A percentile compares a stretch with the other conserved stretches of the same genome.
Conservation (phyloP, 306 rosid species). For the Luffa aegyptiaca region DNA sequence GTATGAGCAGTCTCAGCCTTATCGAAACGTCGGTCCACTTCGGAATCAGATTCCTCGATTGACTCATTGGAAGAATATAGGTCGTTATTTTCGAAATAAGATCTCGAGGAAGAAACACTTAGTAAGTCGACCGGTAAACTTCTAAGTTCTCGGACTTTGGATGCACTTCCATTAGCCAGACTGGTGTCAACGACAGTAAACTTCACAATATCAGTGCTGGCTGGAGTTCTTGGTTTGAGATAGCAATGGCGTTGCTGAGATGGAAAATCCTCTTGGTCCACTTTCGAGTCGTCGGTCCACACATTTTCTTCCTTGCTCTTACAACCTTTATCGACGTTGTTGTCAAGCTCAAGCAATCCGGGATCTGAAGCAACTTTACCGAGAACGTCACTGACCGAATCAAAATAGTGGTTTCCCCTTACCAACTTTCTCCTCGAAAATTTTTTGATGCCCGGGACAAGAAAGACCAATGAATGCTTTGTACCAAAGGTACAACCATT, state of each 20-base stretch:
- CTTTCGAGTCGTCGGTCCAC: neutral
- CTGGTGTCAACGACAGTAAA: conserved; percentile 90
- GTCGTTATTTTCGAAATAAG: conserved; percentile 21
- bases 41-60: conserved; percentile 30
- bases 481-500: conserved; percentile 34
- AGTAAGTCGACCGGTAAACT: conserved; percentile 44
- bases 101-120: conserved; percentile 21
- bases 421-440: conserved; percentile 61
- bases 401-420: conserved; percentile 71
- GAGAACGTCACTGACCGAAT: conserved; percentile 70
- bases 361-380: conserved; percentile 79
- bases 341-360: conserved; percentile 63
- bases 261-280: conserved; percentile 26
- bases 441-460: conserved; percentile 77
- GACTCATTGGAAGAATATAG: neutral
- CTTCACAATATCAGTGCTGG: conserved; percentile 33
- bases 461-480: conserved; percentile 65
- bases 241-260: conserved; percentile 64
- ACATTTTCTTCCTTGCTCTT: conserved; percentile 25
- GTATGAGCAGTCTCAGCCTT: neutral
- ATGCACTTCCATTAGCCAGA: conserved; percentile 31
- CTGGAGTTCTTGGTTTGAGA: conserved; percentile 77
- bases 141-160: conserved; percentile 56
- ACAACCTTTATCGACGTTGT: conserved; percentile 36
- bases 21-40: neutral